Base-by-base conservation (phyloP, 352 stramenopile species). In the Globisporangium perplexum region DNA sequence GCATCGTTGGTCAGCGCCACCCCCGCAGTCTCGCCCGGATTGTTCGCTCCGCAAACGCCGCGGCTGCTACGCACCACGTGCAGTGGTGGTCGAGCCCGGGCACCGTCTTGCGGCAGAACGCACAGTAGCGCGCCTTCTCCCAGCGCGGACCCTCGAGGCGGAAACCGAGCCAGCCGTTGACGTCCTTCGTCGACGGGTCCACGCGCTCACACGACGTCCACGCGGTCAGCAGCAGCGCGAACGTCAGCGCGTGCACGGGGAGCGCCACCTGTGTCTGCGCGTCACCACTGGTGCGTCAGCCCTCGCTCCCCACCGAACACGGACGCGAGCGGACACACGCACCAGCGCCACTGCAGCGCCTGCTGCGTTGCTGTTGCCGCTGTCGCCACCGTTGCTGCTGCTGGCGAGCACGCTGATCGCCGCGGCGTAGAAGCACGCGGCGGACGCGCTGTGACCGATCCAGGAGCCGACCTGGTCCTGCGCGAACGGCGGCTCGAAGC, bases 31-130 rank as follows among this genome's bases (percentile, higher is more conserved):
- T 10, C 42, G 10, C 52, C 28, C 47, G 23, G n/a, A n/a, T 24
- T 38, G 17, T 1, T 42, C 36, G 17, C 36, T 42, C 36, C 15
- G 36, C 36, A 20, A 18, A 33, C 30, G 10, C 30, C 10, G n/a
- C n/a, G n/a, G n/a, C n/a, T n/a, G n/a, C n/a, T 48, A 44, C 55
- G 24, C 51, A 86, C 76, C 84, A 94, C 18, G 84, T 94, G 72
- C 84, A 94, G 53, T 94, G 84, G 65, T 94, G 84, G 41, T 94
- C 84, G 11, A 94, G 62, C 7, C 84, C 84, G 2, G 84, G 84
- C 14, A 93, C 72, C 0, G 74, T 62, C 62, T 94, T 94, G 39
- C 78, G 75, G 56, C 84, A 94, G 11, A 93, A 50, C 2, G 82
- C 77, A 20, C 84, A 94, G 55, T 93, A 93, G 14, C 81, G 75